Evolutionary conservation across 1,139 yeast genomes (phyloP).

Genomic region (Meyerozyma smithsonii): DNA sequence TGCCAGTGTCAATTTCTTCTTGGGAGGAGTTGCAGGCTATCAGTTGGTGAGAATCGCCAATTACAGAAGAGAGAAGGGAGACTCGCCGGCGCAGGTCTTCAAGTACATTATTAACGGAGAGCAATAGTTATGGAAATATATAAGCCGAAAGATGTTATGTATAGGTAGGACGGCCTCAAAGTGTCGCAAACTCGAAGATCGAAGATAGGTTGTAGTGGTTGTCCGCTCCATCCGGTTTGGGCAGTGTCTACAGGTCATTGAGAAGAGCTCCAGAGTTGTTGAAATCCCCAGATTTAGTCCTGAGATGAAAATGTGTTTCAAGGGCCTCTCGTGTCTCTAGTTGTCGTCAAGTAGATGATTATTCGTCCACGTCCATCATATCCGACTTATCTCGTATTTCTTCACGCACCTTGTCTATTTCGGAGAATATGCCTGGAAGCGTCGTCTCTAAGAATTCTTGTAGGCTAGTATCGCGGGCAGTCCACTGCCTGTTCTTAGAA

Average conservation of each 20-base stretch:
- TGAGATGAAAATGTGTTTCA: no score
- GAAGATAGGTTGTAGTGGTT: no score
- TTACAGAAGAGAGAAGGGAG: slow-evolving; percentile 53
- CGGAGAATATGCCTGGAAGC: slow-evolving; percentile 25
- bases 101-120: slow-evolving; percentile 53
- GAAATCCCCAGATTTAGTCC: no score
- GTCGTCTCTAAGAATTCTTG: slow-evolving; percentile 32
- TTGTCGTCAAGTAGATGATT: no score
- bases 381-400: slow-evolving; percentile 23
- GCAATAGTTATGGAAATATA: slow-evolving; percentile 1
- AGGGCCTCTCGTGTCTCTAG: no score
- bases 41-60: slow-evolving; percentile 69
- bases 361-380: slow-evolving; percentile 4
- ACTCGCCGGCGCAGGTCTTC: slow-evolving; percentile 47
- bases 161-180: slow-evolving; percentile 4
- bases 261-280: no score
- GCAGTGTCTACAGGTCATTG: no score
- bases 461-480: slow-evolving; percentile 32
- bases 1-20: slow-evolving; percentile 91
- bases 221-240: no score
- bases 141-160: slow-evolving; percentile 4
- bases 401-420: slow-evolving; percentile 33
- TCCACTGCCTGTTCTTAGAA: slow-evolving; percentile 36
- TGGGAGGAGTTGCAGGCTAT: slow-evolving; percentile 84
- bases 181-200: no score